Base-by-base conservation (phyloP, 2,329 filamentous ascomycete species). In the Sporothrix brasiliensis region DNA sequence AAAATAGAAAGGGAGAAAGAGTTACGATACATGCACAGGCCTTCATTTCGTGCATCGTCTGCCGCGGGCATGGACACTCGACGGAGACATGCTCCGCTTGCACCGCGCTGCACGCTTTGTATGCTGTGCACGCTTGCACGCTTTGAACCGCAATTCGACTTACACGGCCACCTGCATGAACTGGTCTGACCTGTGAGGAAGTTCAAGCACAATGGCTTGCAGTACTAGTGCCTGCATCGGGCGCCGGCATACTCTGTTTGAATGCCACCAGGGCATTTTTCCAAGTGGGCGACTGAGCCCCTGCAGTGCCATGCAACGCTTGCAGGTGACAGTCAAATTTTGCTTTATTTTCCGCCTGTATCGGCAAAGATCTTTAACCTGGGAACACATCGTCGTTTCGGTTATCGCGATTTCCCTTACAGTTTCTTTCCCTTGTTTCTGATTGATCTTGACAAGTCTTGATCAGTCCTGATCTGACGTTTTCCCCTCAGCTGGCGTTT, bases 111-210 rank as follows among this genome's bases (percentile, higher is more conserved):
- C 27, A 30, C 27, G 27, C 27, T 30, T 30, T 3, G 27, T 3
- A 2, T 30, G 27, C 27, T 30, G 27, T 30, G 27, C 27, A 5
- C 3, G 27, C 27, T 30, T 44, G 41, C 13, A 14, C 41, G 10
- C 41, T 44, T 13, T 41, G 24, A 11, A 19, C 11, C 13, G 56
- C 56, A 21, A 47, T 21, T 44, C 16, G n/a, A 47, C 58, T 44
- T 63, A 63, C 58, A 63, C 58, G 61, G 16, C 14, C n/a, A n/a
- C 65, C 39, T 67, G 50, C 65, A 67, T n/a, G 65, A 44, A 44
- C 49, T 49, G 63, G 30, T 34, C 49, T 53, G 30, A 16, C 24
- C 54, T n/a, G 54, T 14, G 13, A 44, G 27, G 27, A 30, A 1
- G 14, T 16, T 49, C 24, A n/a, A 7, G 24, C 30, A 53, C 41